Percentiles rank a stretch among this genome's conserved stretches.
These are phyloP conservation scores for Kazachstania psychrophila DNA, from an alignment of 805 yeast genomes.

Conservation along the genomic window DNA sequence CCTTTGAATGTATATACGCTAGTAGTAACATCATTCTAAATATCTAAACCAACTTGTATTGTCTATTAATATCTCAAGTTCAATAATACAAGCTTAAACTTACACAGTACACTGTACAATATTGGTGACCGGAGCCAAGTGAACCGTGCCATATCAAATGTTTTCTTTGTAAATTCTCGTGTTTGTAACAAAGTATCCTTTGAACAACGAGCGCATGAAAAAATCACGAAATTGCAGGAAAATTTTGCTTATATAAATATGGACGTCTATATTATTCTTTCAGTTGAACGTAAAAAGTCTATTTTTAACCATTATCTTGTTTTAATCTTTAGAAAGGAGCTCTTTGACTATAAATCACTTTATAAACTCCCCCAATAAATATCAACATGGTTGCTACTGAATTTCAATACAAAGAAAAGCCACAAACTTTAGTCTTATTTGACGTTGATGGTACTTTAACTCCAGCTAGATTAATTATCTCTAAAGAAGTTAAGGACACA, in stretches of 20 bases:
- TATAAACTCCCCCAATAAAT: neutral
- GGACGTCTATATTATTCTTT: neutral
- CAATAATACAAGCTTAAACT: no score
- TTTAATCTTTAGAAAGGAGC: neutral
- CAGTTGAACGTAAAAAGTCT: neutral
- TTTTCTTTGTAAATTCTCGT: no score
- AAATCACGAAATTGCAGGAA: no score
- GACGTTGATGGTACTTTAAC: slow-evolving; percentile 98
- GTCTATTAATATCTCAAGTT: no score
- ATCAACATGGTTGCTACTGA: slow-evolving; percentile 32
- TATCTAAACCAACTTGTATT: no score
- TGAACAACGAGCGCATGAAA: no score
- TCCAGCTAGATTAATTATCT: slow-evolving; percentile 80
- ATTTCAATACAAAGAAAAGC: slow-evolving; percentile 67
- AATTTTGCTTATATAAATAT: neutral
- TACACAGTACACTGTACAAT: no score
- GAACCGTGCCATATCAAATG: no score
- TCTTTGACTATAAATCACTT: slow-evolving; percentile 4
- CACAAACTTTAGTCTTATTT: slow-evolving; percentile 81
- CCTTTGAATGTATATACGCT: no score
- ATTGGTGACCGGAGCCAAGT: no score
- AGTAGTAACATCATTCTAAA: no score
- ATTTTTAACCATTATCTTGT: neutral
- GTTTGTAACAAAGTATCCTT: no score
- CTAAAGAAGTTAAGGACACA: slow-evolving; percentile 67